Evolutionary conservation across 768 basidiomycete genomes (phyloP).

Genomic region (Erythrobasidium yunnanense): DNA sequence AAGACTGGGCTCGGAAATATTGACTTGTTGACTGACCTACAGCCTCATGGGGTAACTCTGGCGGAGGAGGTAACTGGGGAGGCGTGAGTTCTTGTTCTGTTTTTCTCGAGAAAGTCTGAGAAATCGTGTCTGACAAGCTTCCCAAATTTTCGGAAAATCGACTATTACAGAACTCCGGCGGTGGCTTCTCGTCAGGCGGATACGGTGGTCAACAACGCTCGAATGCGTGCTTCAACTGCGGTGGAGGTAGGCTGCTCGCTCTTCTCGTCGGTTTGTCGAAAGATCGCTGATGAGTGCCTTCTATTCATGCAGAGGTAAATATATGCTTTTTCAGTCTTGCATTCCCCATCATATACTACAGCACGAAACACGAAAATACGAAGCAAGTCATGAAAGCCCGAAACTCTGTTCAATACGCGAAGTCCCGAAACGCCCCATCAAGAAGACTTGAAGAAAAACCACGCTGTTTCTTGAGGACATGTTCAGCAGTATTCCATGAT

Average conservation of each 20-base stretch:
- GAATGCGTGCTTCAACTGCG: conserved; percentile 25
- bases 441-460: too few relatives aligned
- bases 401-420: too few relatives aligned
- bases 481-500: too few relatives aligned
- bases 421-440: too few relatives aligned
- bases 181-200: conserved; percentile 20
- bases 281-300: background rate
- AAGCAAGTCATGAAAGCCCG: too few relatives aligned
- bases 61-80: background rate
- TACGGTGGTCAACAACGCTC: conserved; percentile 15
- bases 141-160: too few relatives aligned
- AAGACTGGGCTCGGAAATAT: background rate
- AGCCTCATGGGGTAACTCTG: background rate
- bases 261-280: background rate
- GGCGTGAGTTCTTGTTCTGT: background rate
- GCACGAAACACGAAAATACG: too few relatives aligned
- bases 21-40: background rate
- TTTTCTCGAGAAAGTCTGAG: background rate
- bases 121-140: background rate
- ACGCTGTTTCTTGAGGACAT: too few relatives aligned
- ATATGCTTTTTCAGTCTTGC: background rate
- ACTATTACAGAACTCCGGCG: conserved; percentile 1
- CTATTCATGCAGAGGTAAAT: background rate
- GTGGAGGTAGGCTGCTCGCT: conserved; percentile 4
- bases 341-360: too few relatives aligned